Evolutionary conservation across 139 green algal genomes (phyloP).

Genomic region (Chlorella sp.): DNA sequence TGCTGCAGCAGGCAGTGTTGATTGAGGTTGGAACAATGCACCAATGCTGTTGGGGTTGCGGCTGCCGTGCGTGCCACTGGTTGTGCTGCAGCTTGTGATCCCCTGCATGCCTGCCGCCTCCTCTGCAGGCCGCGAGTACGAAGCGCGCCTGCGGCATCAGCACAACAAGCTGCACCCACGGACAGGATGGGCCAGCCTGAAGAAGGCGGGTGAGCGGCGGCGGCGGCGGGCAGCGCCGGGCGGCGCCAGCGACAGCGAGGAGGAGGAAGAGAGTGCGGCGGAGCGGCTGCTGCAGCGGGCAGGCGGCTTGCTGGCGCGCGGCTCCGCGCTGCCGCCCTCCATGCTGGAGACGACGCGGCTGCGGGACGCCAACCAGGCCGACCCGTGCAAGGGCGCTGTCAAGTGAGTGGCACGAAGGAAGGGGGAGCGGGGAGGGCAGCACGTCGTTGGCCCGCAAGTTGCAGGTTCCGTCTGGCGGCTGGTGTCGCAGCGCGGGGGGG

Average conservation of each 20-base stretch:
- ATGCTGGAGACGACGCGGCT: conserved; percentile 78
- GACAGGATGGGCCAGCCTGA: conserved; percentile 71
- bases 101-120: no score
- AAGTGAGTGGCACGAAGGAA: background rate
- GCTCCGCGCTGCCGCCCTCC: conserved; percentile 47
- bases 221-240: background rate
- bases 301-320: conserved; percentile 48
- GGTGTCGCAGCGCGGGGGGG: no score
- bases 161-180: conserved; percentile 74
- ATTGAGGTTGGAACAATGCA: no score
- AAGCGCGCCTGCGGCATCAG: conserved; percentile 76
- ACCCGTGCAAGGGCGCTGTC: conserved; percentile 63
- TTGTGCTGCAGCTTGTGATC: no score
- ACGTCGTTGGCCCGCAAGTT: no score
- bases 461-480: no score
- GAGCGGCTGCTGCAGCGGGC: conserved; percentile 39
- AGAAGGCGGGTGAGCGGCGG: conserved; percentile 11
- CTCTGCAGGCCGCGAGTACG: conserved; percentile 74
- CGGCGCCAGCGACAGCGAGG: conserved; percentile 38
- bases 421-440: no score
- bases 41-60: no score
- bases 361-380: conserved; percentile 79
- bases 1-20: no score
- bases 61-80: no score
- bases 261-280: conserved; percentile 28